phyloP scores from a whole-genome alignment of 345 rosid species.

The Hibiscus tridactylites region DNA sequence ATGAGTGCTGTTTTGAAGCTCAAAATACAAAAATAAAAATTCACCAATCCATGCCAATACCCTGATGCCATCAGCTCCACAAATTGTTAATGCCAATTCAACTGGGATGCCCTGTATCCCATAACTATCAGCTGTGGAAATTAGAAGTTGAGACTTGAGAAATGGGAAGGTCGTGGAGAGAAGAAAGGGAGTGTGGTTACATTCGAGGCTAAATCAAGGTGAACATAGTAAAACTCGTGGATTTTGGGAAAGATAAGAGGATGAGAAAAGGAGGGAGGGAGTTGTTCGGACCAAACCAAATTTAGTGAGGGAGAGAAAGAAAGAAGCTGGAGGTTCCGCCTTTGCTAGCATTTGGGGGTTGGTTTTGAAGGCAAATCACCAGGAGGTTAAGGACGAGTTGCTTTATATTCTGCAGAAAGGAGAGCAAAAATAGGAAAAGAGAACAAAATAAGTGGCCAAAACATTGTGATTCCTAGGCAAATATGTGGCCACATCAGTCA shows the following conservation, averaged over 20 bases:
- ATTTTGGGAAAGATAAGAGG: neutral
- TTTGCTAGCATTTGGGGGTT: neutral
- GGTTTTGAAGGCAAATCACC: neutral
- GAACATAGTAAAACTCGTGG: no score
- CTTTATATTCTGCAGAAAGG: neutral
- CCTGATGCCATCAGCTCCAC: neutral
- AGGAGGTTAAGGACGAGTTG: neutral
- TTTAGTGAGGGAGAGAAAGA: neutral
- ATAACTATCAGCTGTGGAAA: neutral
- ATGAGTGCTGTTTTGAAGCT: neutral
- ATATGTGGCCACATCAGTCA: neutral
- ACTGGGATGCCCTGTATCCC: neutral
- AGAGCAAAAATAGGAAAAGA: neutral
- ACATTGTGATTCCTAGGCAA: neutral
- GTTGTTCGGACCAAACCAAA: neutral
- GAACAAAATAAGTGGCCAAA: neutral
- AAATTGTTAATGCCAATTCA: neutral
- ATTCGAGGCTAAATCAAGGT: no score
- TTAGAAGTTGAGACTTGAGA: slow-evolving; percentile 5
- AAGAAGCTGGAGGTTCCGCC: neutral
- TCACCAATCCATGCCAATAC: neutral
- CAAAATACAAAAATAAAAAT: neutral
- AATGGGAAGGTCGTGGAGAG: neutral
- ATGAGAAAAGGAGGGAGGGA: neutral
- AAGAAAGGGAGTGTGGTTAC: neutral